Base-by-base conservation (phyloP, 352 stramenopile genomes). In the Phytophthora brassicae region DNA sequence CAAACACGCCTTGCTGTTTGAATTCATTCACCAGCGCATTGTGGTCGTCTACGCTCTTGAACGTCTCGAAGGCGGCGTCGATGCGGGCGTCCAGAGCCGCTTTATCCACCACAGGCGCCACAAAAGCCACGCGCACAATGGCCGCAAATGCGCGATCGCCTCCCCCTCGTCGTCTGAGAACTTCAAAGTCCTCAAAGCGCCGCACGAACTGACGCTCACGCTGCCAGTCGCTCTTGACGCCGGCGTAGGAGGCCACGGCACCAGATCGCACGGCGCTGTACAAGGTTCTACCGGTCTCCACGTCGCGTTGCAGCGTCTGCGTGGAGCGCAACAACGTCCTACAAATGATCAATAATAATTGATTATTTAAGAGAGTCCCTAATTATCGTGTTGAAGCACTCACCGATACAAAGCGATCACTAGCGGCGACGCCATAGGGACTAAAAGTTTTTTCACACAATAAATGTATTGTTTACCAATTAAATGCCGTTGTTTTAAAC, bases 211-310 rank as follows among this genome's bases (percentile, higher is more conserved):
- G 54, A 13, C 80, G 81, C 57, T 93, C 82, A 19, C 81, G 82
- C 60, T 88, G 80, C 86, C 82, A 93, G 64, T 93, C 82, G 48
- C 64, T 61, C 50, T 84, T 87, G 26, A 88, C 70, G 28, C 73
- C 81, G 8, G 81, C 56, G 43, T 93, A 93, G 33, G 84, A 84
- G 26, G 83, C 52, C 24, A 88, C 70, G 1, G 75, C 79, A 7
- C 82, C 81, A 0, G 84, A 91, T 5, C 86, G 84, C 8, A 95
- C 66, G 17, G 80, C 84, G 19, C 75, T 74, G 60, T 79, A 86
- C 35, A 93, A 59, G 49, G 80, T 88, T 17, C 51, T 65, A 7
- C 78, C 76, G 4, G 69, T 65, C 3, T 68, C 60, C n/a, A 86
- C 46, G 41, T 93, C 73, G 14, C 39, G 48, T 39, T 91, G 66